Evolutionary conservation across 2,329 filamentous ascomycete species (phyloP), one percentile per base, ranked within the genome.

Genomic region (Fonsecaea nubica): DNA sequence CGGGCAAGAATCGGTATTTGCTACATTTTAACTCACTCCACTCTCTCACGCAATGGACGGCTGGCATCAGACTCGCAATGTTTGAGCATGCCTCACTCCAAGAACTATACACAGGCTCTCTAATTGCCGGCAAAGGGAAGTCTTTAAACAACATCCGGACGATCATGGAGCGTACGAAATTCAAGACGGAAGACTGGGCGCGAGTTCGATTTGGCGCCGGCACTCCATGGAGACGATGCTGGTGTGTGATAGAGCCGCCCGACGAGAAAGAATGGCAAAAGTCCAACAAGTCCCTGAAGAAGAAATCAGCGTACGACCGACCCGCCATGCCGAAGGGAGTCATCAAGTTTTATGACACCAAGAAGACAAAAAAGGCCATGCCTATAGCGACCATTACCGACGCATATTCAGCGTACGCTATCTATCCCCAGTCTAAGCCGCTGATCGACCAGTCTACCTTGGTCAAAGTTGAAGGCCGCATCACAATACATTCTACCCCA

Each of bases 21-120:
- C 85, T 99, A 42, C 95, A 98, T 78, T 99, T 99, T 81, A 97
- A 96, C 78, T 97, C 94, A 0, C 88, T 94, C 72, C 91, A 96
- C 75, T 96, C 94, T 0, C 83, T 99, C 62, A 90, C 93, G 2
- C 93, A 98, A 79, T 99, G 95, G 95, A 97, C 95, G 0, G 91
- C 95, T 15, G 92, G 91, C 53, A 98, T 99, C 72, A 89, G 95
- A 55, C 87, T 99, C 25, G 87, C 94, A 74, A 96, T 98, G 87
- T 98, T 90, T 77, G 95, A 99, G 80, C 91, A 98, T 75, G 89
- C 93, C 1, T 92, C 92, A 0, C 82, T 99, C 38, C 94, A 98
- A 76, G 95, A 99, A 80, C 93, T 95, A 0, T 99, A 99, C 77
- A 99, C 95, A 0, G 95, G 95, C 6, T 94, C 94, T 21, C 83